Conservation (phyloP, 805 yeast species). For the Lachancea sp. region DNA sequence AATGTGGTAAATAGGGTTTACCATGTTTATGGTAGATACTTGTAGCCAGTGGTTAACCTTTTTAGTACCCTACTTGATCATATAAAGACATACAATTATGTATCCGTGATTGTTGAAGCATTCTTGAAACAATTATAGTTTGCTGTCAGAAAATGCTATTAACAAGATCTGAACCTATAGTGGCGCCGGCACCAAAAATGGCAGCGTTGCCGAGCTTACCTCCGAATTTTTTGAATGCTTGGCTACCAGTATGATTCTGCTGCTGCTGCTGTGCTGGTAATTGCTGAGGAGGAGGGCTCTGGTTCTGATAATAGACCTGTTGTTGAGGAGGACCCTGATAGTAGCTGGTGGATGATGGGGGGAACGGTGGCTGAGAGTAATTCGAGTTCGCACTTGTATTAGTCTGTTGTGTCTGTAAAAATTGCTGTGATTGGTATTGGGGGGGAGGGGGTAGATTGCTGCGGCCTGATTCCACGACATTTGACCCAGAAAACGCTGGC, state of each 20-base stretch:
- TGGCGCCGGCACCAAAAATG: conserved; percentile 94
- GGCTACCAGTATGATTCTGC: conserved; percentile 28
- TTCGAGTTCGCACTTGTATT: conserved; percentile 6
- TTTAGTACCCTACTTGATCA: too few relatives aligned
- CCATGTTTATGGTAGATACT: conserved; percentile 47
- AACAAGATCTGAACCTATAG: conserved; percentile 78
- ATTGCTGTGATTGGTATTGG: conserved; percentile 19
- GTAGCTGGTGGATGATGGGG: conserved; percentile 45
- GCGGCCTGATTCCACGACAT: conserved; percentile 10
- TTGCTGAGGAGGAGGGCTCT: conserved; percentile 15
- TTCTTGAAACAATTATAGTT: neutral
- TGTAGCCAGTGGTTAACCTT: too few relatives aligned
- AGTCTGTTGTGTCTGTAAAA: conserved; percentile 14
- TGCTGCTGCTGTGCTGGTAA: conserved; percentile 23
- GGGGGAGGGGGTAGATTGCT: conserved; percentile 22
- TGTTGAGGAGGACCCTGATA: conserved; percentile 37
- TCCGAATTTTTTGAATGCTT: conserved; percentile 55
- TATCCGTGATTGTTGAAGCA: too few relatives aligned
- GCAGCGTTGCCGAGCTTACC: conserved; percentile 87
- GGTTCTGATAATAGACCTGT: conserved; percentile 27
- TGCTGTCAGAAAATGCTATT: conserved; percentile 54
- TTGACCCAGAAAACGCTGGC: conserved; percentile 22
- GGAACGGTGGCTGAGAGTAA: conserved; percentile 36
- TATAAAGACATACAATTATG: neutral
- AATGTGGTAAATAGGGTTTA: conserved; percentile 52